Conservation (phyloP, 345 rosid species). For the Brassica carinata region DNA sequence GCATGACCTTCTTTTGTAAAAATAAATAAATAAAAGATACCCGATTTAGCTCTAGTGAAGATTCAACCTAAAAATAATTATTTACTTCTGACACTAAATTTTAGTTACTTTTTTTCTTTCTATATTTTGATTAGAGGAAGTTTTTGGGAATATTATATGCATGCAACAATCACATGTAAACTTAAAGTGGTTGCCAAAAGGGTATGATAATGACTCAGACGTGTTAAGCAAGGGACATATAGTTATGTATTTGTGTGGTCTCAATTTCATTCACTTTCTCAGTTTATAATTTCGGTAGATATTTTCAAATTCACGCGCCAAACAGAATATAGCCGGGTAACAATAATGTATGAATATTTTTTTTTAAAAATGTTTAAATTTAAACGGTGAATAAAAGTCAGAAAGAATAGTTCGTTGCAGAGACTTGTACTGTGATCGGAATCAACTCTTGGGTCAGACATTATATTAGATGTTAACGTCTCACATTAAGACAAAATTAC, state of each 20-base stretch:
- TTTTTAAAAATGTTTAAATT: not conserved
- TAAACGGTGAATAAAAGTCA: not conserved
- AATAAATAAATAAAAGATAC: not conserved
- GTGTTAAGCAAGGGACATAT: slow-evolving; percentile 28
- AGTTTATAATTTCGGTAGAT: not conserved
- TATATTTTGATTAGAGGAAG: not conserved
- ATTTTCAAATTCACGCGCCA: slow-evolving; percentile 15
- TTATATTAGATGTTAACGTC: slow-evolving; percentile 8
- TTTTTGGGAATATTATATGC: not conserved
- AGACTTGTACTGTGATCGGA: slow-evolving; percentile 13
- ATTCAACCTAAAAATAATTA: not conserved
- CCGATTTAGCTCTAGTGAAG: not conserved
- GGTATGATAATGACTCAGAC: slow-evolving; percentile 28
- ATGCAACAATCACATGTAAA: slow-evolving; percentile 19
- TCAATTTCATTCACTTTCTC: slow-evolving; percentile 3
- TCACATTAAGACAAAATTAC: not conserved
- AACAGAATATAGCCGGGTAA: not conserved
- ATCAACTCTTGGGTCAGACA: slow-evolving; percentile 17
- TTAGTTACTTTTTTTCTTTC: not conserved
- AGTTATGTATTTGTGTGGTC: slow-evolving; percentile 20
- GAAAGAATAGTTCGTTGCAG: not conserved
- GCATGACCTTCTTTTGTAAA: not conserved
- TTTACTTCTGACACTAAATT: not conserved
- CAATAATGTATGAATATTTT: not conserved
- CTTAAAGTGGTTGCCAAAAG: slow-evolving; percentile 28